Base-by-base conservation (phyloP, 352 stramenopile species). In the Saprolegnia parasitica region DNA sequence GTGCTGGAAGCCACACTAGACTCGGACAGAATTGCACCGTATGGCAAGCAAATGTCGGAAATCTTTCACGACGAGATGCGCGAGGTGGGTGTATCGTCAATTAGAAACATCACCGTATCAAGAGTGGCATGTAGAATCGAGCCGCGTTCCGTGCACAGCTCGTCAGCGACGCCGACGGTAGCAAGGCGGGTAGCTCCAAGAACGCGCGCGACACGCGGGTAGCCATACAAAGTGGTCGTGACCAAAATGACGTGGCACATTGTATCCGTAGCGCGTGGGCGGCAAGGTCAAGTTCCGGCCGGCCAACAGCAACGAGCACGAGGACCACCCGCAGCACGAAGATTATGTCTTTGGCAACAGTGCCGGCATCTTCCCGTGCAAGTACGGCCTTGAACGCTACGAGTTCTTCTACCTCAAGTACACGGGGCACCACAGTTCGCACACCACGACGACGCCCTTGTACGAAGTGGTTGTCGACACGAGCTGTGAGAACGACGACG, bases 381-480 rank as follows among this genome's bases (percentile, higher is more conserved):
- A 86, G 68, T 86, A 85, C 56, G 81, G 81, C 6, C 70, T 88
- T 21, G 79, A 86, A 11, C 75, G 67, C 5, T 88, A 85, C 61
- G 77, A 88, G 56, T 88, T 88, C 56, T 81, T 62, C 47, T 88
- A 88, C 65, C 47, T 88, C 15, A 76, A 77, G 0, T 80, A 80
- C 57, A 66, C 62, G 1, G 76, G 61, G 11, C 56, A 23, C 32
- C 32, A 67, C 23, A 45, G 8, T 35, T 10, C 56, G 35, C 42
- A 37, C 39, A 24, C 26, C 29, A 55, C 24, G 52, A 60, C 35
- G 52, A 60, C 35, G 52, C 13, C 24, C 13, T 24, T 40, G 24
- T 60, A 42, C 20, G 13, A 60, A 11, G 52, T 60, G 3, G 52
- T 60, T 1, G 52, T 60, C 24, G 52, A 16, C 35, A 11, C 11